Evolutionary conservation across 768 basidiomycete genomes (phyloP).

Genomic region (Cytidiella melzeri): DNA sequence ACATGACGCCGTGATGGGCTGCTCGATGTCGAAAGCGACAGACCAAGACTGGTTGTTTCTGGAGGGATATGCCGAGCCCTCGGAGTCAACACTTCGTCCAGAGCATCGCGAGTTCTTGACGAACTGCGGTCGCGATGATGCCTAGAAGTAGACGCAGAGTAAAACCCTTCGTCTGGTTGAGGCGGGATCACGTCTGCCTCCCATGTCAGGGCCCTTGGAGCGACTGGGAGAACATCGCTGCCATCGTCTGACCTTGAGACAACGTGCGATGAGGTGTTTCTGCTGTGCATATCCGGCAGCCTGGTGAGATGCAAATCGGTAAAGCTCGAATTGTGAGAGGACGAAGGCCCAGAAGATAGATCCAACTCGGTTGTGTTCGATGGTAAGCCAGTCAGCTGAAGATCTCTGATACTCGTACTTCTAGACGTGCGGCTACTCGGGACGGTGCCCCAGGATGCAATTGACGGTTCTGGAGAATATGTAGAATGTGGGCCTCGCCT

Average conservation of each 20-base stretch:
- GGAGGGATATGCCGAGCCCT: neutral
- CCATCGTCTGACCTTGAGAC: too few species aligned
- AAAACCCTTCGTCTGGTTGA: neutral
- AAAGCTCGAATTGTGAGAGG: conserved; percentile 10
- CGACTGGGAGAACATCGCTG: neutral
- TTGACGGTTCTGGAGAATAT: conserved; percentile 9
- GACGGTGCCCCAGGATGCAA: conserved; percentile 13
- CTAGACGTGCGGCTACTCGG: conserved; percentile 8
- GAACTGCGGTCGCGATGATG: neutral
- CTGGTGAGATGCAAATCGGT: conserved; percentile 7
- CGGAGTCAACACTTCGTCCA: neutral
- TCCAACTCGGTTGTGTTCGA: neutral
- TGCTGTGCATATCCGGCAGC: neutral
- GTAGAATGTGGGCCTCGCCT: too few species aligned
- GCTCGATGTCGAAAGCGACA: neutral
- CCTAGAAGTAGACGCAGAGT: neutral
- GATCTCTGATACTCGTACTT: conserved; percentile 6
- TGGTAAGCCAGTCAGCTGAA: conserved; percentile 7
- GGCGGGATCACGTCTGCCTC: neutral
- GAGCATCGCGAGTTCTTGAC: neutral
- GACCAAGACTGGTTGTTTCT: neutral
- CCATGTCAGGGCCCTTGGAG: neutral
- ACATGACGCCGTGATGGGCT: neutral
- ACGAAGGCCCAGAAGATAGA: neutral
- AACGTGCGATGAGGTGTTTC: neutral